Evolutionary conservation across 108 stramenopile species (phyloP).

Genomic region (Skeletonema costatum): DNA sequence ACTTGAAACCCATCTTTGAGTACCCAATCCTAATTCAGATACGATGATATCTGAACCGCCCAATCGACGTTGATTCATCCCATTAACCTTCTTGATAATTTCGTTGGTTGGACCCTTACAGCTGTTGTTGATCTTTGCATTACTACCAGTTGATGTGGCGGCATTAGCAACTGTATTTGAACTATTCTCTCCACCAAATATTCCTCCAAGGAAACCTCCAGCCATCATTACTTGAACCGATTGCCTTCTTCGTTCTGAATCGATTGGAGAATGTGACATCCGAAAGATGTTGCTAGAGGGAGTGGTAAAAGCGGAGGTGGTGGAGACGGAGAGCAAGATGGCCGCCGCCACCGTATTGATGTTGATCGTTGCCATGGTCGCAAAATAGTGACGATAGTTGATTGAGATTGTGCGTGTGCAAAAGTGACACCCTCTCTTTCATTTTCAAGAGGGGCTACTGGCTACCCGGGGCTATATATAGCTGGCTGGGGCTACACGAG

Average conservation of each 20-base stretch:
- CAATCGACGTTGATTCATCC: constrained; percentile 75
- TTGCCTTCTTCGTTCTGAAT: constrained; percentile 13
- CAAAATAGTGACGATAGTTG: no score
- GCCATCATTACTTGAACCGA: constrained; percentile 11
- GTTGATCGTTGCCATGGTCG: no score
- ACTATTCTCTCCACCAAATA: constrained; percentile 45
- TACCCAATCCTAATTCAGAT: constrained; percentile 77
- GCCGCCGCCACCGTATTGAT: no score
- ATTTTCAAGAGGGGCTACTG: no score
- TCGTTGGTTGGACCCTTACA: constrained; percentile 70
- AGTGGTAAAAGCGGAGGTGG: no score
- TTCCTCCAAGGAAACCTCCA: constrained; percentile 51
- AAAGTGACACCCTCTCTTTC: no score
- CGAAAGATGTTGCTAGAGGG: no score
- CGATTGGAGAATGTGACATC: no score
- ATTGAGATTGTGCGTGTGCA: no score
- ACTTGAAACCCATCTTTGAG: constrained; percentile 78
- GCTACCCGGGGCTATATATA: no score
- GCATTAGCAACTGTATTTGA: constrained; percentile 20
- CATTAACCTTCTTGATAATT: constrained; percentile 71
- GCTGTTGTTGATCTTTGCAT: constrained; percentile 4
- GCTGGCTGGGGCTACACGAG: no score
- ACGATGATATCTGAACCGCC: constrained; percentile 85
- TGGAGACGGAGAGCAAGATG: no score
- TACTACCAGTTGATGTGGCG: constrained; percentile 1